Percentiles rank a stretch among this genome's conserved stretches.
These are phyloP conservation scores for Batkoa obscura DNA, from an alignment of 371 early-diverging fungal genomes.

Conservation along the genomic window DNA sequence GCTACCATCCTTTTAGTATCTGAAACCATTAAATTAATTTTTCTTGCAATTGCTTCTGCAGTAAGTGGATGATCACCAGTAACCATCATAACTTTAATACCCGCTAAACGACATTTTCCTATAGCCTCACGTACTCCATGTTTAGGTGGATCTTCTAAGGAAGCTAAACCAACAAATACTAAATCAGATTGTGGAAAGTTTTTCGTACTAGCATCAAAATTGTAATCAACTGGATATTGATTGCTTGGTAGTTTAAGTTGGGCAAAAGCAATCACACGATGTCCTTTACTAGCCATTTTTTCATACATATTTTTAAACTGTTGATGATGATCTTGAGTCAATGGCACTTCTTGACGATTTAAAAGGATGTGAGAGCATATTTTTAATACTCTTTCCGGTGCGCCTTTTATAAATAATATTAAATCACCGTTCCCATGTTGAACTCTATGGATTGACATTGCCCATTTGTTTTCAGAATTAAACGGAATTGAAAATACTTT, in stretches of 20 bases:
- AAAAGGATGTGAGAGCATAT: conserved; percentile 46
- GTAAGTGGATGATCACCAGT: conserved; percentile 92
- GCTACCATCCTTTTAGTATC: conserved; percentile 66
- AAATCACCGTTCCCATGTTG: conserved; percentile 37
- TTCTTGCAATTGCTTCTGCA: conserved; percentile 64
- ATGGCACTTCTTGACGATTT: conserved; percentile 19
- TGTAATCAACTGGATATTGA: conserved; percentile 43
- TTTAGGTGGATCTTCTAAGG: conserved; percentile 88
- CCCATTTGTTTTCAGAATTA: conserved; percentile 90
- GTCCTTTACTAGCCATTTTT: conserved; percentile 73
- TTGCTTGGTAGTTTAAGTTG: conserved; percentile 34
- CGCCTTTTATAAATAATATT: conserved; percentile 76
- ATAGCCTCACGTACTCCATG: conserved; percentile 96
- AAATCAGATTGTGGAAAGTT: conserved; percentile 53
- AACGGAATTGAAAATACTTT: conserved; percentile 94
- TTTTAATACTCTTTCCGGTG: conserved; percentile 74
- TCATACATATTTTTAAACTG: conserved; percentile 53
- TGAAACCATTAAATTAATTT: conserved; percentile 74
- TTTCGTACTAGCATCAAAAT: conserved; percentile 42
- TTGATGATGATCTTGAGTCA: conserved; percentile 33
- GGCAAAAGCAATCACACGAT: conserved; percentile 88
- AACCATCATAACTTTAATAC: conserved; percentile 90
- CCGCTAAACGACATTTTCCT: conserved; percentile 74
- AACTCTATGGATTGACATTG: conserved; percentile 60
- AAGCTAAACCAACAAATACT: conserved; percentile 66